These are phyloP conservation scores for Cladosporium sp. DNA, from an alignment of 2,329 filamentous ascomycete species.

Conservation along the genomic window DNA sequence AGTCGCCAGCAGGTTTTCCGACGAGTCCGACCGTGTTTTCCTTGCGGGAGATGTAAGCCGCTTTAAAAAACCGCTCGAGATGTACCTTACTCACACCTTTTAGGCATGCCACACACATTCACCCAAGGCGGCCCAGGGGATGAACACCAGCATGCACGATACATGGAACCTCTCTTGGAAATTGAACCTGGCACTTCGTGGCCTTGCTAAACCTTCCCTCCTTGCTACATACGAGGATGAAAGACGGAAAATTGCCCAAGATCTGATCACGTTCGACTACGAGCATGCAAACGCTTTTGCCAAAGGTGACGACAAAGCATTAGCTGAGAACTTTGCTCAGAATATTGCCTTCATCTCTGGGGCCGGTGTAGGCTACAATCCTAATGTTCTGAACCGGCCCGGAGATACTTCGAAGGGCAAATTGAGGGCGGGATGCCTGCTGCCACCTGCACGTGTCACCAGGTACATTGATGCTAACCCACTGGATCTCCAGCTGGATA, in stretches of 20 bases:
- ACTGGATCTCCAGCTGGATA: slow-evolving; percentile 71
- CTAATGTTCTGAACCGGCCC: slow-evolving; percentile 54
- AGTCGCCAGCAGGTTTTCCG: slow-evolving; percentile 43
- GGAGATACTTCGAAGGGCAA: neutral
- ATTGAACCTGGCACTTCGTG: slow-evolving; percentile 36
- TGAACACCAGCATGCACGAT: slow-evolving; percentile 44
- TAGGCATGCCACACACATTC: slow-evolving; percentile 39
- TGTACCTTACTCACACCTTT: neutral
- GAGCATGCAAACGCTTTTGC: slow-evolving; percentile 51
- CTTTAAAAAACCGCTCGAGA: no score
- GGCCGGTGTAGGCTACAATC: slow-evolving; percentile 62
- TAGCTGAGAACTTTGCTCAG: slow-evolving; percentile 64
- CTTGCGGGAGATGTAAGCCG: slow-evolving; percentile 44
- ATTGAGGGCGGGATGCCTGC: slow-evolving; percentile 35
- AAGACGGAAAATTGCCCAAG: slow-evolving; percentile 39
- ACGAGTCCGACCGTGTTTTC: slow-evolving; percentile 39
- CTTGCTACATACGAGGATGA: slow-evolving; percentile 39
- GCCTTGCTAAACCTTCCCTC: slow-evolving; percentile 34
- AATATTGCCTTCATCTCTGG: slow-evolving; percentile 72
- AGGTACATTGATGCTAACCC: slow-evolving; percentile 74
- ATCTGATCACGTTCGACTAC: slow-evolving; percentile 42
- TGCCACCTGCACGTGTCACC: slow-evolving; percentile 65
- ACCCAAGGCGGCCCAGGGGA: slow-evolving; percentile 41
- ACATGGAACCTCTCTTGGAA: slow-evolving; percentile 43
- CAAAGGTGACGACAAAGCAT: slow-evolving; percentile 56